Evolutionary conservation across 345 rosid genomes (phyloP).

Genomic region (Gossypium turneri): DNA sequence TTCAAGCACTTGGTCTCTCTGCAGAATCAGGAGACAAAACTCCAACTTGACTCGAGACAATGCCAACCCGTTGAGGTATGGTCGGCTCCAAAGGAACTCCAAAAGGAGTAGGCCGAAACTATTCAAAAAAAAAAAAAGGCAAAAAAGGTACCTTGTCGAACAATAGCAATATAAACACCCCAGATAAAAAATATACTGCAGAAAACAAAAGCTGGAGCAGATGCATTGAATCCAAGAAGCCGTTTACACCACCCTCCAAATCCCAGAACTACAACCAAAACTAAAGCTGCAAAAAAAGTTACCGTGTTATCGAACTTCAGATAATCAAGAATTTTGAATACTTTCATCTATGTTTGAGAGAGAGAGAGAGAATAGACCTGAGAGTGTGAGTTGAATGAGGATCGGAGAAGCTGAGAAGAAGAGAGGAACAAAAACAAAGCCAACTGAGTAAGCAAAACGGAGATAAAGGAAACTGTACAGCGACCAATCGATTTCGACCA

Average conservation of each 20-base stretch:
- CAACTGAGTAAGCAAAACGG: slow-evolving; percentile 41
- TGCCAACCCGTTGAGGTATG: too few relatives aligned
- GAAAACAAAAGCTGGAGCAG: slow-evolving; percentile 57
- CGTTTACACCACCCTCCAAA: slow-evolving; percentile 43
- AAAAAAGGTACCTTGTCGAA: slow-evolving; percentile 40
- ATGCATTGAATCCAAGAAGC: slow-evolving; percentile 39
- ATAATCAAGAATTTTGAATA: not conserved
- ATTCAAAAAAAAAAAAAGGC: too few relatives aligned
- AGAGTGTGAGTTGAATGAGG: slow-evolving; percentile 38
- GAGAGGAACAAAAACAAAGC: slow-evolving; percentile 39
- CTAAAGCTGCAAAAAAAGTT: slow-evolving; percentile 29
- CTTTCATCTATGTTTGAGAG: not conserved
- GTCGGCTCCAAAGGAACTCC: too few relatives aligned
- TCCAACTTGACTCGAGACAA: too few relatives aligned
- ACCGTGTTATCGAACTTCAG: not conserved
- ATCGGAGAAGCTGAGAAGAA: slow-evolving; percentile 38
- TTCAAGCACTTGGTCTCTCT: too few relatives aligned
- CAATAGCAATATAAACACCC: slow-evolving; percentile 34
- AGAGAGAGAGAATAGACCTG: slow-evolving; percentile 28
- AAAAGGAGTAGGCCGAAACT: too few relatives aligned
- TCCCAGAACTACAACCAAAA: slow-evolving; percentile 33
- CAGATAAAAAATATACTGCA: slow-evolving; percentile 39
- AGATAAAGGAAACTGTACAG: slow-evolving; percentile 30
- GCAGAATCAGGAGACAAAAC: too few relatives aligned
- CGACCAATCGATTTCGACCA: slow-evolving; percentile 26